Evolutionary conservation across 73 alveolate species (phyloP).

Genomic region (Paramecium octaurelia): DNA sequence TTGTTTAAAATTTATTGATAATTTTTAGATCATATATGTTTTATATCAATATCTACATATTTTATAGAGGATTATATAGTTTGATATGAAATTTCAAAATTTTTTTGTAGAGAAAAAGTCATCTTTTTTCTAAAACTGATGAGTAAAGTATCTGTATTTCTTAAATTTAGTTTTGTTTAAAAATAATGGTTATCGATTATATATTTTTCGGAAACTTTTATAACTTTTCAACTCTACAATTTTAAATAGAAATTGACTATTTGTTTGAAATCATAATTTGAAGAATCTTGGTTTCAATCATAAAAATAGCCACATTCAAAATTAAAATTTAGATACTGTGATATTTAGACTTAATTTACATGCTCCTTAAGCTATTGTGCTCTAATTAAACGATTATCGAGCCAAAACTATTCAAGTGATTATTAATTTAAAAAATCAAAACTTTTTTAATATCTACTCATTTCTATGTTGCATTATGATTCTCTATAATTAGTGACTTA

Average conservation of each 20-base stretch:
- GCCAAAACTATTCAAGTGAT: neutral
- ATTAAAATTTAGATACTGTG: neutral
- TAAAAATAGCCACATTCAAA: neutral
- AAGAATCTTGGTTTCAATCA: neutral
- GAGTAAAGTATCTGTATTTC: neutral
- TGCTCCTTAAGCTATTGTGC: neutral
- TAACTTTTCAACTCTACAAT: neutral
- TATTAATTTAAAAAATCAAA: too few relatives aligned
- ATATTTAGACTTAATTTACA: too few relatives aligned
- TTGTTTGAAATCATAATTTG: neutral
- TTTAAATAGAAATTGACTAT: neutral
- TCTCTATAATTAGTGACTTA: too few relatives aligned
- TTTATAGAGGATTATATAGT: neutral
- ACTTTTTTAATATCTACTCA: too few relatives aligned
- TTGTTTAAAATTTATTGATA: neutral
- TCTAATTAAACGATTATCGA: neutral
- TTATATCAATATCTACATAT: neutral
- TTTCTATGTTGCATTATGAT: neutral
- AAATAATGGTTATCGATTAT: neutral
- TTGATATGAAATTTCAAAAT: too few relatives aligned
- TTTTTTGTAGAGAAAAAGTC: too few relatives aligned
- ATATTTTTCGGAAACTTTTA: neutral
- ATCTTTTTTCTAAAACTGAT: too few relatives aligned
- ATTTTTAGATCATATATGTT: neutral
- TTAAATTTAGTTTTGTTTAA: neutral